Evolutionary conservation across 2,329 filamentous ascomycete species (phyloP), one percentile per base, ranked within the genome.

Genomic region (Penicillium sp.): DNA sequence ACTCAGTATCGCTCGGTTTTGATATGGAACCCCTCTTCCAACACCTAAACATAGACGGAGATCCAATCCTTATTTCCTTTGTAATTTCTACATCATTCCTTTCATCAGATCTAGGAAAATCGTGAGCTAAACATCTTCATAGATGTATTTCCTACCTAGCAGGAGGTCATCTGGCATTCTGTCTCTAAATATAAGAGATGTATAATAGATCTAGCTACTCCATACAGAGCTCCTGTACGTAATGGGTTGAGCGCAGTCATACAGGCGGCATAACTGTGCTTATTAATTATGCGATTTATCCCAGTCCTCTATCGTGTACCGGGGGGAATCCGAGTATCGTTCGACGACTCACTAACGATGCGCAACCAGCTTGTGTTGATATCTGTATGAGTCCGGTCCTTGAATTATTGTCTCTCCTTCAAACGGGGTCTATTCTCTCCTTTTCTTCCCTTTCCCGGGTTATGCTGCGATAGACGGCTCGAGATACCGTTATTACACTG

Each of bases 401-500:
- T 24, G 13, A 6, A 40, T 30, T 47, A 26, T 19, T 35, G 37
- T 51, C 47, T 44, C 40, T 58, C 38, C 22, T 42, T 33, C 30
- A 0, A 12, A 17, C 51, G 10, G 19, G 56, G 17, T 15, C 15
- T 37, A 38, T 15, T 19, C 40, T 57, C 37, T 13, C 33, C 19
- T 49, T 26, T 28, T 47, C 44, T 28, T 6, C 22, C 19, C 22
- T 7, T 44, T 6, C 40, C 33, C 17, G 26, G 54, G 53, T 38
- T 38, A 63, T 62, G 59, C 54, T 19, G 45, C 42, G 37, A 50
- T 59, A 59, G 45, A 57, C 38, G 19, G 40, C 47, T 47, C 38
- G 19, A 19, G 49, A 53, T 12, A 59, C 37, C 51, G 45, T 51
- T 30, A 51, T 53, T n/a, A 24, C 53, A 54, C 24, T 33, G 24